Evolutionary conservation across 2,329 filamentous ascomycete species (phyloP).

Genomic region (Chrysoporthe puriensis): DNA sequence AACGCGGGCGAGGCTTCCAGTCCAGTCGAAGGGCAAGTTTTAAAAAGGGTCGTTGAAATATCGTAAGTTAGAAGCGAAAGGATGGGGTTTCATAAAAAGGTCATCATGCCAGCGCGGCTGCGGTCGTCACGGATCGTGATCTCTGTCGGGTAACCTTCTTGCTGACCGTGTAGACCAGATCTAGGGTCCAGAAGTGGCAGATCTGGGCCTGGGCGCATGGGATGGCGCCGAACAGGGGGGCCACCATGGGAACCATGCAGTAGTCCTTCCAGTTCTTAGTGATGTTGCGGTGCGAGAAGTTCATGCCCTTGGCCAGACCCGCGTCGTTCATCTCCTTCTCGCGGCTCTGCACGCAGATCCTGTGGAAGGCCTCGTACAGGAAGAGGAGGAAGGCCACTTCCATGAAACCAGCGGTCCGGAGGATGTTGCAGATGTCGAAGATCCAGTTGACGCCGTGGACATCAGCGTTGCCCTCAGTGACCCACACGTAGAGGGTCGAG

Average conservation of each 20-base stretch:
- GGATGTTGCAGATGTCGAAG: conserved; percentile 61
- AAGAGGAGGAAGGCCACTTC: conserved; percentile 66
- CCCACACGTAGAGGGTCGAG: conserved; percentile 62
- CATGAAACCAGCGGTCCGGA: conserved; percentile 65
- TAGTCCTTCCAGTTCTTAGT: conserved; percentile 65
- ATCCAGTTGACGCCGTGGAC: conserved; percentile 60
- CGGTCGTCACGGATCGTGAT: conserved; percentile 45
- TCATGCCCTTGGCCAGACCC: conserved; percentile 66
- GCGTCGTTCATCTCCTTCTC: conserved; percentile 69
- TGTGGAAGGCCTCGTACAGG: conserved; percentile 71
- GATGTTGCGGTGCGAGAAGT: conserved; percentile 63
- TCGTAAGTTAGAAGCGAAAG: conserved; percentile 26
- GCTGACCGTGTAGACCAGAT: conserved; percentile 73
- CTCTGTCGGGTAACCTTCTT: conserved; percentile 65
- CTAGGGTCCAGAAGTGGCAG: conserved; percentile 70
- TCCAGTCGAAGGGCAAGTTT: conserved; percentile 22
- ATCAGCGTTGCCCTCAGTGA: conserved; percentile 55
- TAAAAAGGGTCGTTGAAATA: conserved; percentile 22
- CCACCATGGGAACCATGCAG: conserved; percentile 67
- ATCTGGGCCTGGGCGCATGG: conserved; percentile 70
- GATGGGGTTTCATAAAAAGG: conserved; percentile 18
- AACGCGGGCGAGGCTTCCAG: conserved; percentile 23
- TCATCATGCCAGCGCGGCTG: conserved; percentile 31
- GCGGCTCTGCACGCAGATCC: conserved; percentile 60
- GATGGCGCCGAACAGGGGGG: conserved; percentile 69